phyloP scores from a whole-genome alignment of 176 grass and related monocot species.

The Oryza officinalis region DNA sequence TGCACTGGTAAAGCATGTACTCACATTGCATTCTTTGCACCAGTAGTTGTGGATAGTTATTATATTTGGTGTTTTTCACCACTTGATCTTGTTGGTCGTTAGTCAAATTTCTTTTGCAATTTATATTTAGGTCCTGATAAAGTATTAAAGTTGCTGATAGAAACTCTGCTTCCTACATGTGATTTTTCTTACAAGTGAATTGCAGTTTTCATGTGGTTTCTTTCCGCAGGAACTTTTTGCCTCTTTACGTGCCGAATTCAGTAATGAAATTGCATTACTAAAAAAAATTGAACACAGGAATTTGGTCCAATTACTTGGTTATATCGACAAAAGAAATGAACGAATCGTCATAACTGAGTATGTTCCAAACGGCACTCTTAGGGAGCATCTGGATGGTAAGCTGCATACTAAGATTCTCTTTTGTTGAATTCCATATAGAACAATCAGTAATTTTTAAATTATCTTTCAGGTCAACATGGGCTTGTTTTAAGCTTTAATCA shows the following conservation, averaged over 20 bases:
- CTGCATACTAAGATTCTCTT: slow-evolving; percentile 39
- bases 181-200: slow-evolving; percentile 18
- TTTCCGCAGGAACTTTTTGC: slow-evolving; percentile 77
- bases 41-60: not conserved
- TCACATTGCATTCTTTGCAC: slow-evolving; percentile 12
- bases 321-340: slow-evolving; percentile 71
- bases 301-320: slow-evolving; percentile 90
- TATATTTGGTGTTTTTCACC: not conserved
- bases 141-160: not conserved
- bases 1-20: slow-evolving; percentile 5
- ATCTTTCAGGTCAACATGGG: slow-evolving; percentile 72
- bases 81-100: slow-evolving; percentile 8
- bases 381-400: slow-evolving; percentile 99
- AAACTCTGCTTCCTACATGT: not conserved
- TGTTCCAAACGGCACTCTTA: slow-evolving; percentile 85
- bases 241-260: slow-evolving; percentile 74
- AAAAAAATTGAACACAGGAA: slow-evolving; percentile 91
- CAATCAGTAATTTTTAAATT: slow-evolving; percentile 24
- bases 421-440: slow-evolving; percentile 23
- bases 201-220: slow-evolving; percentile 37
- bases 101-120: not conserved
- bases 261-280: slow-evolving; percentile 84
- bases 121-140: not conserved
- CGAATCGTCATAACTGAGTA: slow-evolving; percentile 82
- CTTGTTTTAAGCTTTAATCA: slow-evolving; percentile 71